A percentile compares a stretch with the other conserved stretches of the same genome.
phyloP scores from a whole-genome alignment of 1,139 yeast genomes.

The Blastobotrys raffinosifermentans region DNA sequence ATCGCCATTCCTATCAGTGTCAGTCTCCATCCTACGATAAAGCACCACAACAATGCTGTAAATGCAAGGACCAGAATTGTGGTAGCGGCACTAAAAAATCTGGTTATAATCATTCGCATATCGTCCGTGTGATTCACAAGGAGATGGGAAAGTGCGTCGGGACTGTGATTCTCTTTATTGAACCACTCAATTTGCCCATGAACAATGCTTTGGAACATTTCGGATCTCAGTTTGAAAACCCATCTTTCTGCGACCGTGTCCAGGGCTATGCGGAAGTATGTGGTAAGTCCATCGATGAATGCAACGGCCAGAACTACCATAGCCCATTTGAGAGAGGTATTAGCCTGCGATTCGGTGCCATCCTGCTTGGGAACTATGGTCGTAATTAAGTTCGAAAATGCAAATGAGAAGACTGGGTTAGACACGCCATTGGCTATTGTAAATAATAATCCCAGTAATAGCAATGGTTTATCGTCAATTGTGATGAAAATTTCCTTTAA shows the following conservation, averaged over 20 bases:
- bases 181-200: conserved; percentile 56
- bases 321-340: conserved; percentile 58
- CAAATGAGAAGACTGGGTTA: conserved; percentile 73
- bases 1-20: conserved; percentile 74
- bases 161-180: conserved; percentile 16
- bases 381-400: conserved; percentile 61
- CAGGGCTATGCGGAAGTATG: conserved; percentile 49
- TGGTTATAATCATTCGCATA: conserved; percentile 56
- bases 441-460: conserved; percentile 48
- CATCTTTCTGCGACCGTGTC: conserved; percentile 63
- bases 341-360: conserved; percentile 29
- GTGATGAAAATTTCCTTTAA: neutral
- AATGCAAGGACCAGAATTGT: conserved; percentile 45
- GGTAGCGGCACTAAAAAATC: conserved; percentile 49
- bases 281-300: conserved; percentile 50
- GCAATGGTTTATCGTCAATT: conserved; percentile 29
- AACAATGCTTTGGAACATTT: conserved; percentile 44
- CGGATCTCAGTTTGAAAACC: conserved; percentile 51
- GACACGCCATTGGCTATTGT: conserved; percentile 55
- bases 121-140: conserved; percentile 79
- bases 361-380: conserved; percentile 29
- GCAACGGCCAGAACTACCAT: conserved; percentile 56
- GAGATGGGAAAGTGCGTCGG: conserved; percentile 52
- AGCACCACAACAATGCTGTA: conserved; percentile 71
- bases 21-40: conserved; percentile 78